A percentile compares a stretch with the other conserved stretches of the same genome.
phyloP scores from a whole-genome alignment of 73 alveolate genomes.

The Halteria grandinella region DNA sequence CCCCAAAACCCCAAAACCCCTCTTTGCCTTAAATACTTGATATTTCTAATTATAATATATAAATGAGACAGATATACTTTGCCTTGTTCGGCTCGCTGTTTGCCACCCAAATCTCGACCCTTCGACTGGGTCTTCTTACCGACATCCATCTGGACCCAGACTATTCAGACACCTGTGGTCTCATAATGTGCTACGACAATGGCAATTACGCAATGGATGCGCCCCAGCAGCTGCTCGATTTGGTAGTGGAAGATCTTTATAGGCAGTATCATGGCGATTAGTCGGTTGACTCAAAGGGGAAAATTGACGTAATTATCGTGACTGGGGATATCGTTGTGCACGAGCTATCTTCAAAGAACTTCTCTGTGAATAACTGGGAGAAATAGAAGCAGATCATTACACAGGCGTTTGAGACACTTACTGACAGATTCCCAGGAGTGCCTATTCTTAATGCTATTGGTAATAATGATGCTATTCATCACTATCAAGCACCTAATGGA shows the following conservation, averaged over 20 bases:
- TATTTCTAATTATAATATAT: no score
- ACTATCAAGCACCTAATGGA: constrained; percentile 51
- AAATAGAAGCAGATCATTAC: not conserved
- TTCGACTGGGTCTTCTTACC: no score
- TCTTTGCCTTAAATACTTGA: no score
- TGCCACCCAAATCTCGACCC: no score
- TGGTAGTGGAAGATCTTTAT: constrained; percentile 12
- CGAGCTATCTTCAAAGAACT: constrained; percentile 1
- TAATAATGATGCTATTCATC: constrained; percentile 54
- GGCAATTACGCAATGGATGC: constrained; percentile 56
- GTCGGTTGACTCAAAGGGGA: not conserved
- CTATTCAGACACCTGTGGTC: not conserved
- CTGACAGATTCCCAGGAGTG: constrained; percentile 33
- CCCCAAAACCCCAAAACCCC: no score
- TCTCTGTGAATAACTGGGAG: not conserved
- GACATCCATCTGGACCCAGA: constrained; percentile 33
- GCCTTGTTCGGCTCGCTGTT: no score
- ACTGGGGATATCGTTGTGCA: constrained; percentile 63
- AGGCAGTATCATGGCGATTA: not conserved
- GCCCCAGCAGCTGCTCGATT: constrained; percentile 10
- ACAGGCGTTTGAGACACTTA: not conserved
- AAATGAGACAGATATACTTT: no score
- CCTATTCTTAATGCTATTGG: constrained; percentile 49
- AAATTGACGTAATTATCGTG: constrained; percentile 34
- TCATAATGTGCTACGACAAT: not conserved